Evolutionary conservation across 192 early-diverging fungal genomes (phyloP).

Genomic region (Geosiphon pyriformis): DNA sequence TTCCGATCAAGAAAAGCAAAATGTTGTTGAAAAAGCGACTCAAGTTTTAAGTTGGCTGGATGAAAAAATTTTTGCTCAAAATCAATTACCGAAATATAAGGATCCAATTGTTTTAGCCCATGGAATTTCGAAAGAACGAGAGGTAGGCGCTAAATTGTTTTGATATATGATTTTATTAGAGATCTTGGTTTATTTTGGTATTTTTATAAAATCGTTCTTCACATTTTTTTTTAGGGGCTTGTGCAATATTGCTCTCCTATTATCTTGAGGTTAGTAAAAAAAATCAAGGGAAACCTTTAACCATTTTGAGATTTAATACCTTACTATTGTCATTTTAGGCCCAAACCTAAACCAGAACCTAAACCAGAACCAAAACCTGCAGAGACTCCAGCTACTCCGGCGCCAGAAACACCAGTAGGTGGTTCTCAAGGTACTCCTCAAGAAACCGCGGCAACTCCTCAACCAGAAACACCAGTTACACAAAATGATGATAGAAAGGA

Average conservation of each 20-base stretch:
- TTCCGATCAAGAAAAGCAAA: slow-evolving; percentile 75
- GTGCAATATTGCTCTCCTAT: neutral
- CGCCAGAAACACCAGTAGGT: too few relatives aligned
- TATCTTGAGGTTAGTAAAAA: neutral
- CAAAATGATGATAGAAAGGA: neutral
- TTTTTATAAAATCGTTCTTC: neutral
- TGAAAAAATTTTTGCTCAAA: slow-evolving; percentile 68
- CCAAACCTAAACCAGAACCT: slow-evolving; percentile 79
- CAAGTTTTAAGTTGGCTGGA: slow-evolving; percentile 86
- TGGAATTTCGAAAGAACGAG: slow-evolving; percentile 73
- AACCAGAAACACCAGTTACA: neutral
- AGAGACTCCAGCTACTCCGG: slow-evolving; percentile 40
- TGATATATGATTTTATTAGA: neutral
- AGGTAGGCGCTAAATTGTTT: slow-evolving; percentile 35
- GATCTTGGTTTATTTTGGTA: neutral
- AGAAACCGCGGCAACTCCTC: slow-evolving; percentile 20
- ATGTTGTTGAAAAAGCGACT: slow-evolving; percentile 68
- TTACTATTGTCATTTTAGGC: too few relatives aligned
- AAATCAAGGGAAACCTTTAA: too few relatives aligned
- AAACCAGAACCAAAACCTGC: slow-evolving; percentile 50
- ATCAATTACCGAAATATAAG: slow-evolving; percentile 68
- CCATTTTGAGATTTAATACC: slow-evolving; percentile 75
- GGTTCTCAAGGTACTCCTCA: slow-evolving; percentile 20
- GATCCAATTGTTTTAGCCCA: slow-evolving; percentile 61
- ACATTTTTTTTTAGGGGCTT: neutral